Conservation (phyloP, 306 rosid genomes). For the Vigna reflexopilosa region DNA sequence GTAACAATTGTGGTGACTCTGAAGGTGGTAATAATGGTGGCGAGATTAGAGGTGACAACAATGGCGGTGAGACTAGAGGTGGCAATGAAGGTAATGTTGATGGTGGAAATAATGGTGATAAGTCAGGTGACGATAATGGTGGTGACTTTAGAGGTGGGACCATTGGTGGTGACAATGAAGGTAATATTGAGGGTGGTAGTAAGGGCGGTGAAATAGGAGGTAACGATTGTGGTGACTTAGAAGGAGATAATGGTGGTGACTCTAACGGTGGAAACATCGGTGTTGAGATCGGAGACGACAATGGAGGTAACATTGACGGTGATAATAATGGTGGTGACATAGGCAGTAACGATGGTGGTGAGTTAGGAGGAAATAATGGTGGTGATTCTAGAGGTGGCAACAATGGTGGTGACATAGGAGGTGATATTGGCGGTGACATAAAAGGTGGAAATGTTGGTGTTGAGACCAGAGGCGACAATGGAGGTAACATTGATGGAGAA, state of each 20-base stretch:
- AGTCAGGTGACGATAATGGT: not conserved
- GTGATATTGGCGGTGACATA: not conserved
- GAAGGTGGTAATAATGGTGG: not conserved
- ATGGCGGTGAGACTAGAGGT: not conserved
- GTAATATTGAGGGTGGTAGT: not conserved
- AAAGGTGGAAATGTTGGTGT: not conserved
- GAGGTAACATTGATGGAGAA: too few species aligned
- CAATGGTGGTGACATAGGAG: not conserved
- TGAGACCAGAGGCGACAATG: too few species aligned
- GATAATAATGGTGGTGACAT: too few species aligned
- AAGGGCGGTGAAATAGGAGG: not conserved
- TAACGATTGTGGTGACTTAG: not conserved
- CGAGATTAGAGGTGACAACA: not conserved
- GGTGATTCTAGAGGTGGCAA: not conserved
- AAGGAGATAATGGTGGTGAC: not conserved
- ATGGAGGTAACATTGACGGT: too few species aligned
- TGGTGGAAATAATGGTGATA: not conserved
- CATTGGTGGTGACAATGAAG: not conserved
- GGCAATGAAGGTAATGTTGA: not conserved
- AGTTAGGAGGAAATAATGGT: not conserved
- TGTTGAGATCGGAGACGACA: not conserved
- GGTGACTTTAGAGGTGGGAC: not conserved
- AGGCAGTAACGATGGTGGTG: too few species aligned
- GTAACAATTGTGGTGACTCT: not conserved
- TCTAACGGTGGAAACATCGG: too few species aligned